Conservation (phyloP, 345 rosid genomes). For the Rhodomyrtus tomentosa region DNA sequence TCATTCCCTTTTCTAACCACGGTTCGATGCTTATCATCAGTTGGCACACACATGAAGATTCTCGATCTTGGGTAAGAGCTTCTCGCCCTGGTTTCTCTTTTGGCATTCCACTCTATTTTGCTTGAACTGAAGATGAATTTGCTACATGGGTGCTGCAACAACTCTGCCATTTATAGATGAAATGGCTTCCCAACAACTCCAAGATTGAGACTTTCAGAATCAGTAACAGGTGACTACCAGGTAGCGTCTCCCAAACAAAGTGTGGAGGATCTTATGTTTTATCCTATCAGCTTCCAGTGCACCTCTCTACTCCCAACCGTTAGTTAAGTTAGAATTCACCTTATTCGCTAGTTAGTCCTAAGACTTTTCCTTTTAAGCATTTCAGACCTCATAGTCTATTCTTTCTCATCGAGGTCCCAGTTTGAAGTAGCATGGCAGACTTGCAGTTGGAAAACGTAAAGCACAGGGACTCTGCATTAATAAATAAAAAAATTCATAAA, state of each 20-base stretch:
- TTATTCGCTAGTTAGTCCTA: not conserved
- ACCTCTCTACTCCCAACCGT: constrained; percentile 1
- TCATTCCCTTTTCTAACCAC: constrained; percentile 43
- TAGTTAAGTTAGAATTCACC: not conserved
- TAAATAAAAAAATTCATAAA: not conserved
- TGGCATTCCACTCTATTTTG: constrained; percentile 2
- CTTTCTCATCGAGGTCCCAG: not conserved
- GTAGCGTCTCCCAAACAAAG: not conserved
- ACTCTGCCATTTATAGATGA: constrained; percentile 13
- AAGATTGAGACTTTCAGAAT: not conserved
- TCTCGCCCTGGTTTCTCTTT: not conserved
- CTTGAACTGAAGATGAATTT: constrained; percentile 12
- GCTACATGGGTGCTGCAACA: constrained; percentile 7
- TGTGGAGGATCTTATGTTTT: not conserved
- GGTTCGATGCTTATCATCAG: constrained; percentile 15
- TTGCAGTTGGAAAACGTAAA: not conserved
- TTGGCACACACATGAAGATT: constrained; percentile 18
- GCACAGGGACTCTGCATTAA: not conserved
- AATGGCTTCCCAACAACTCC: not conserved
- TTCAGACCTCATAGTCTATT: not conserved
- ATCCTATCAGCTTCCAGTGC: not conserved
- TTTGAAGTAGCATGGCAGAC: not conserved
- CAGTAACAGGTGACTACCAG: not conserved
- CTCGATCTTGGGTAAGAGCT: constrained; percentile 1
- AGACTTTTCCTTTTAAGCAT: not conserved